phyloP scores from a whole-genome alignment of 495 filamentous ascomycete genomes.

The Penicillium flavigenum region DNA sequence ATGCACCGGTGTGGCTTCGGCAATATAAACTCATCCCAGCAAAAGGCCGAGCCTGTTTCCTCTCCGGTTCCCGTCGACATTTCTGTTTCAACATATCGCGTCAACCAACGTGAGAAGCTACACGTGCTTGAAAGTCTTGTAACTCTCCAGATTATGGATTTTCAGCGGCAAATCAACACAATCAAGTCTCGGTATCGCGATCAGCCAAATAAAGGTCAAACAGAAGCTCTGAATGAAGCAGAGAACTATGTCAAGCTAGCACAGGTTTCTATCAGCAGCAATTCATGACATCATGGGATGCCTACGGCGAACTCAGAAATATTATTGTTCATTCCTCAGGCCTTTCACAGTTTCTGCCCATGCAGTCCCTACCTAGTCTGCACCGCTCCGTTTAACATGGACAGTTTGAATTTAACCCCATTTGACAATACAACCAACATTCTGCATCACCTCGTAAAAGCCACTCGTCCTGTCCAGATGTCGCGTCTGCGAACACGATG shows the following conservation, averaged over 20 bases:
- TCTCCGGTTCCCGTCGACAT: neutral
- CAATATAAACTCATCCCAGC: neutral
- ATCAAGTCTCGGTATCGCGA: slow-evolving; percentile 3
- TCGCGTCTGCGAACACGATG: no score
- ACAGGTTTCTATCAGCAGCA: neutral
- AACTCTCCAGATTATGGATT: neutral
- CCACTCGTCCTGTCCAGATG: no score
- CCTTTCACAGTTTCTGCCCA: no score
- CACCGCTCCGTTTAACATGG: no score
- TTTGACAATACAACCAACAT: no score
- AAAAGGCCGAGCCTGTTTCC: neutral
- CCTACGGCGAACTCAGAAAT: no score
- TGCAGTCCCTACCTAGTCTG: no score
- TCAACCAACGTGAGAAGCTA: neutral
- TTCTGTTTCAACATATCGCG: slow-evolving; percentile 2
- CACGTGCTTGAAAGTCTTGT: slow-evolving; percentile 1
- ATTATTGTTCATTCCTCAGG: no score
- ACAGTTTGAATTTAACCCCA: no score
- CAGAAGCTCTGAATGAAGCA: neutral
- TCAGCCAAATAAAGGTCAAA: neutral
- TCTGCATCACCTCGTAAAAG: no score
- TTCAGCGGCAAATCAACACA: neutral
- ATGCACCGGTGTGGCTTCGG: neutral
- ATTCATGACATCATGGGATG: no score
- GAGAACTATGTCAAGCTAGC: slow-evolving; percentile 1